Conservation (phyloP, 768 basidiomycete species). For the Saitozyma podzolica region DNA sequence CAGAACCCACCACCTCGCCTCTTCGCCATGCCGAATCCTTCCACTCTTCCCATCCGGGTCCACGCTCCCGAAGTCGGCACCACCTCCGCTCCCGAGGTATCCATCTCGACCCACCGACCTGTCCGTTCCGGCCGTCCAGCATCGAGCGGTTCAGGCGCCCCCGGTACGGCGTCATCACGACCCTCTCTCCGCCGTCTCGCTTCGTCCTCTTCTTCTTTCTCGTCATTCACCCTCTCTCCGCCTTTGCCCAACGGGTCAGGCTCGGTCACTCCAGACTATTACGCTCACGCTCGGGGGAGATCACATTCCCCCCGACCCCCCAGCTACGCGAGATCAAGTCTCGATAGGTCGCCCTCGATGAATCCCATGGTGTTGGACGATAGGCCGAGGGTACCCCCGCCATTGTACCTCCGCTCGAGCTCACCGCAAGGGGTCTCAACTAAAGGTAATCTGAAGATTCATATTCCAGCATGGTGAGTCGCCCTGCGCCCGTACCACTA, state of each 20-base stretch:
- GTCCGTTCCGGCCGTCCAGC: too few relatives aligned
- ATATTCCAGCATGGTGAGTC: conserved; percentile 37
- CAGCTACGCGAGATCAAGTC: conserved; percentile 23
- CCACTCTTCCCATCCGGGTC: too few relatives aligned
- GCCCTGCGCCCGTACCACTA: not conserved
- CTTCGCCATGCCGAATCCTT: too few relatives aligned
- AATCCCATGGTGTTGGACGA: conserved; percentile 24
- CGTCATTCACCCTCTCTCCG: not conserved
- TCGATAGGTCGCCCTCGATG: conserved; percentile 25
- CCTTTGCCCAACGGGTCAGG: not conserved
- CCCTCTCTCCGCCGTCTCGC: too few relatives aligned
- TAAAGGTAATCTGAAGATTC: conserved; percentile 36
- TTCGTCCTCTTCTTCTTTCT: not conserved
- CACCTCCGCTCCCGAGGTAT: too few relatives aligned
- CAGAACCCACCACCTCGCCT: too few relatives aligned
- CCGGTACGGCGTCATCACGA: too few relatives aligned
- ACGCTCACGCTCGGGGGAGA: not conserved
- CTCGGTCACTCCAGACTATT: not conserved
- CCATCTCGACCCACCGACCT: too few relatives aligned
- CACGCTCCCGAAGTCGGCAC: too few relatives aligned
- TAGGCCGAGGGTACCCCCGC: conserved; percentile 29
- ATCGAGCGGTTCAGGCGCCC: too few relatives aligned
- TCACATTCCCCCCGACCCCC: not conserved
- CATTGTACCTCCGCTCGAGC: conserved; percentile 29
- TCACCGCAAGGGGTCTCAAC: conserved; percentile 15